Evolutionary conservation across 495 filamentous ascomycete species (phyloP).

Genomic region (Annulohypoxylon bovei): DNA sequence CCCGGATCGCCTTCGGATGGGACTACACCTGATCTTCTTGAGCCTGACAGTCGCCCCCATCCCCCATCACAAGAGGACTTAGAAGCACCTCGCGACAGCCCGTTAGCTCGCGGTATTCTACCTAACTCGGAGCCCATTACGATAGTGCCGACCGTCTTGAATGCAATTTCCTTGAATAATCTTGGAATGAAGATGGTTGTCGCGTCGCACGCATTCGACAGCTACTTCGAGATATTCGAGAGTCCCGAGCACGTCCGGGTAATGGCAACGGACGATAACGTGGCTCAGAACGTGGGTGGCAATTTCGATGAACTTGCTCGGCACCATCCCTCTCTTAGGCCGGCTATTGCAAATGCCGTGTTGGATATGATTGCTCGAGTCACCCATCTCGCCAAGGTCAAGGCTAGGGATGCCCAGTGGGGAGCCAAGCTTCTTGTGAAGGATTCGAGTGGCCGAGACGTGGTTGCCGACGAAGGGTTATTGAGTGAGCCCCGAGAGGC

Average conservation of each 20-base stretch:
- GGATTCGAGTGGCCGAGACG: constrained; percentile 58
- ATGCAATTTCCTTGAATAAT: constrained; percentile 91
- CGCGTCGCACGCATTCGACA: constrained; percentile 79
- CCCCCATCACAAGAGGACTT: constrained; percentile 56
- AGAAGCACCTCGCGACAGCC: constrained; percentile 51
- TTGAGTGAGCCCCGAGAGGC: constrained; percentile 25
- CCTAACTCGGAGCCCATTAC: constrained; percentile 86
- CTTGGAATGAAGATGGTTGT: constrained; percentile 90
- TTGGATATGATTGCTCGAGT: constrained; percentile 86
- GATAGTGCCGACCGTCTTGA: constrained; percentile 85
- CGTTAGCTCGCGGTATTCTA: constrained; percentile 78
- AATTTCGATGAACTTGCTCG: constrained; percentile 94
- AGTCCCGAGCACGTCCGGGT: constrained; percentile 87
- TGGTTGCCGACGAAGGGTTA: constrained; percentile 59
- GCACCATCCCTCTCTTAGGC: constrained; percentile 87
- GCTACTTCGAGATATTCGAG: constrained; percentile 94
- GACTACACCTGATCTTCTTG: constrained; percentile 53
- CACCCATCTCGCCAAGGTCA: constrained; percentile 70
- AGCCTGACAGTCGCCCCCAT: constrained; percentile 55
- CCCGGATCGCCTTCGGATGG: constrained; percentile 49
- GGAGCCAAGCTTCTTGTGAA: constrained; percentile 83
- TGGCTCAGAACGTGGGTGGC: constrained; percentile 72
- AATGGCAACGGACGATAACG: constrained; percentile 76
- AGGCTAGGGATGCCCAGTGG: constrained; percentile 71
- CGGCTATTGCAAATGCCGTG: constrained; percentile 79